Evolutionary conservation across 2,329 filamentous ascomycete genomes (phyloP).

Genomic region (Alternaria sp.): DNA sequence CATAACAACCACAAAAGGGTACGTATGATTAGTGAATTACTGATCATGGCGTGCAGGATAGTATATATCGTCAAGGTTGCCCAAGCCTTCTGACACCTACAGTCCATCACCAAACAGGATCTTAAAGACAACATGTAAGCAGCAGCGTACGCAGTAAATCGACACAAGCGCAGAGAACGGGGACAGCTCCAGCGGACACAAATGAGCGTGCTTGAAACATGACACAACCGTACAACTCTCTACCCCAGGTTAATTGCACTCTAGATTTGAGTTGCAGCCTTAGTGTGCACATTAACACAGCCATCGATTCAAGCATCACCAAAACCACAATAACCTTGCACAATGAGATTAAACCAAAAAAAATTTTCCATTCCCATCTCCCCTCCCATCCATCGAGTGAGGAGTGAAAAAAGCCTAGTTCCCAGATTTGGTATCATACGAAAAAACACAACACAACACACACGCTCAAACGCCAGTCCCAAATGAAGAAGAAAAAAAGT

Average conservation of each 20-base stretch:
- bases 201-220: no score
- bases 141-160: no score
- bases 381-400: constrained; percentile 15
- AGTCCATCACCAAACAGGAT: no score
- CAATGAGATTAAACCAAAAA: background rate
- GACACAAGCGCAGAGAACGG: no score
- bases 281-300: rapidly evolving
- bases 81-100: no score
- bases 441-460: constrained; percentile 12
- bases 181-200: no score
- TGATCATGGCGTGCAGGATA: no score
- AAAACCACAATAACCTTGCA: background rate
- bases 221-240: no score
- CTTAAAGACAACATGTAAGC: no score
- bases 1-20: no score
- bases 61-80: no score
- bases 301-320: background rate
- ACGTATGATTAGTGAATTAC: no score
- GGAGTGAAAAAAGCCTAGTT: constrained; percentile 23
- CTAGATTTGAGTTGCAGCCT: background rate
- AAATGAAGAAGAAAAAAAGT: constrained; percentile 5
- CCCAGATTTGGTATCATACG: constrained; percentile 27
- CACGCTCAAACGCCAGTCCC: constrained; percentile 31
- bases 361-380: background rate
- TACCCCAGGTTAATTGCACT: background rate